A percentile compares a stretch with the other conserved stretches of the same genome.
These are phyloP conservation scores for Pseudogymnoascus sp. DNA, from an alignment of 2,329 filamentous ascomycete species.

Conservation along the genomic window DNA sequence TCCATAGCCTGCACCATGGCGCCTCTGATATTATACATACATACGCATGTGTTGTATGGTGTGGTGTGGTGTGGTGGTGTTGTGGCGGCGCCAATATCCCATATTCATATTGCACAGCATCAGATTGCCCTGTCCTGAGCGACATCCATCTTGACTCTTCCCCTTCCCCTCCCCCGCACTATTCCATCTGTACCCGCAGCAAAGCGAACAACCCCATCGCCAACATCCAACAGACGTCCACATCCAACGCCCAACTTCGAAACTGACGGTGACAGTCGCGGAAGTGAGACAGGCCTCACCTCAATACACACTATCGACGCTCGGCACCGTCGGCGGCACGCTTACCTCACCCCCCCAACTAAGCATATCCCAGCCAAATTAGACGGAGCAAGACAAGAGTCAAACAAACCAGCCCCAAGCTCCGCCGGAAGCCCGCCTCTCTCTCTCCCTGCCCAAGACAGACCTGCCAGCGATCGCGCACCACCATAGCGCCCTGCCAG, in stretches of 20 bases:
- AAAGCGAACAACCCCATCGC: background rate
- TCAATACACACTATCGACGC: background rate
- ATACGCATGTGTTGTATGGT: too few relatives aligned
- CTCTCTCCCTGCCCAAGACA: background rate
- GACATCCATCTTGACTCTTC: background rate
- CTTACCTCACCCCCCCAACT: background rate
- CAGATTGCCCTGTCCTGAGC: slow-evolving; percentile 3
- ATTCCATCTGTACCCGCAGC: background rate
- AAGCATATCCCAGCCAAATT: background rate
- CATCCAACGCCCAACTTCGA: background rate
- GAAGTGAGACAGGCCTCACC: background rate
- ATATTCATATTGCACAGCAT: slow-evolving; percentile 6
- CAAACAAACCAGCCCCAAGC: background rate
- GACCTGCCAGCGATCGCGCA: background rate
- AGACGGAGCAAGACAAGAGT: background rate
- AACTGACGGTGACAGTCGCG: background rate
- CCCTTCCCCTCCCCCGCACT: background rate
- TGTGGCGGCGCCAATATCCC: background rate
- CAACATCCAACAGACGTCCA: background rate
- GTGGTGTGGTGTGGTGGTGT: background rate
- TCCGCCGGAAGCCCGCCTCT: background rate
- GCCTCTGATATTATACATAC: too few relatives aligned
- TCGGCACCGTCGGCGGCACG: background rate
- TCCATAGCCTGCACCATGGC: too few relatives aligned
- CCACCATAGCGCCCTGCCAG: background rate